These are phyloP conservation scores for Geotrichum ghanense DNA, from an alignment of 805 yeast species.

Conservation along the genomic window DNA sequence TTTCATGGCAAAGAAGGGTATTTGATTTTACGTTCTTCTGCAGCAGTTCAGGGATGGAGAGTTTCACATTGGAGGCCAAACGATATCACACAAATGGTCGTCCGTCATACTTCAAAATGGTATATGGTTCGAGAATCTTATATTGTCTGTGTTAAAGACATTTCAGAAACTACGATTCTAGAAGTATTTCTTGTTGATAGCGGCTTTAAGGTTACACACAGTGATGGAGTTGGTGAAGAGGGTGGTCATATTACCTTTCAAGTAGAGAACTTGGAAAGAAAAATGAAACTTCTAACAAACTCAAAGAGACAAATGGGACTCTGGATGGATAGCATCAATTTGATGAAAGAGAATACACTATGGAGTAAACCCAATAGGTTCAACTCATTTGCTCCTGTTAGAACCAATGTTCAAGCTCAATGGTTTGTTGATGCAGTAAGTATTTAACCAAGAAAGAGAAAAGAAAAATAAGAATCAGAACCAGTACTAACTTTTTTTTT, in stretches of 20 bases:
- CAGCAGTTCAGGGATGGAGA: conserved; percentile 90
- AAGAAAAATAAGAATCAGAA: no score
- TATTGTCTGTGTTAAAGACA: conserved; percentile 73
- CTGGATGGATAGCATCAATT: conserved; percentile 67
- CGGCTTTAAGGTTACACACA: conserved; percentile 41
- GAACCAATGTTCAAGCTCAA: conserved; percentile 79
- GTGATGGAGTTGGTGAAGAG: conserved; percentile 14
- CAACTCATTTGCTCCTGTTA: conserved; percentile 83
- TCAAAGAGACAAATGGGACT: conserved; percentile 69
- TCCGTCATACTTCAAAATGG: conserved; percentile 90
- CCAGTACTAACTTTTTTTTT: neutral
- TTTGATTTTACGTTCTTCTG: conserved; percentile 66
- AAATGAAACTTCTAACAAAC: conserved; percentile 44
- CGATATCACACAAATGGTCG: conserved; percentile 78
- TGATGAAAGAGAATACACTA: conserved; percentile 52
- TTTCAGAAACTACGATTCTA: conserved; percentile 74
- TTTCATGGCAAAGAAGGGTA: conserved; percentile 86
- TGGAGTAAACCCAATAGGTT: conserved; percentile 76
- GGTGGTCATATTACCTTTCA: conserved; percentile 17
- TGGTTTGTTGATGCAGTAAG: conserved; percentile 81
- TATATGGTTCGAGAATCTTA: conserved; percentile 75
- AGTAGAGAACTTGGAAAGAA: conserved; percentile 29
- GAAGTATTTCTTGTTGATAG: conserved; percentile 89
- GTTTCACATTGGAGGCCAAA: conserved; percentile 76
- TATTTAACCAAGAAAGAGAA: no score